Evolutionary conservation across 164 flowering plant genomes (phyloP).

Genomic region (Dillenia suffruticosa): DNA sequence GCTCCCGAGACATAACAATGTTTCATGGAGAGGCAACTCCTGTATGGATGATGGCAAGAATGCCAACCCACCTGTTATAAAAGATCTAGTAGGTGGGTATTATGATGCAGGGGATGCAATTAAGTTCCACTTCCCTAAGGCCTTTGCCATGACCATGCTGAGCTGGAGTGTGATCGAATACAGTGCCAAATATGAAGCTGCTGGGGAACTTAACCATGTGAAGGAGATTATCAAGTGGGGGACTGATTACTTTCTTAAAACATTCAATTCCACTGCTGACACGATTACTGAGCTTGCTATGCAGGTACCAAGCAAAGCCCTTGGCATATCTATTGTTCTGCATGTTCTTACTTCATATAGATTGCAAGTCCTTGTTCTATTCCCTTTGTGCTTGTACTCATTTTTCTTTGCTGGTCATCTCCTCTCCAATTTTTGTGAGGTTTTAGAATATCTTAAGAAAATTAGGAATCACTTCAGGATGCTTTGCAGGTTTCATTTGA

Average conservation of each 20-base stretch:
- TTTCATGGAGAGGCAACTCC: slow-evolving; percentile 84
- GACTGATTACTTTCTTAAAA: slow-evolving; percentile 85
- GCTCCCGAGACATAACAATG: slow-evolving; percentile 84
- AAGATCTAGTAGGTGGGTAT: slow-evolving; percentile 82
- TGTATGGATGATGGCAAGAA: slow-evolving; percentile 63
- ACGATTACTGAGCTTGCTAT: slow-evolving; percentile 47
- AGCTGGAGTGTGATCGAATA: slow-evolving; percentile 98
- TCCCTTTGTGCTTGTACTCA: too few relatives aligned
- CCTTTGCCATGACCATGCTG: slow-evolving; percentile 90
- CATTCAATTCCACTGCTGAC: slow-evolving; percentile 79
- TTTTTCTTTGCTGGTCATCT: too few relatives aligned
- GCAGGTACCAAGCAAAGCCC: slow-evolving; percentile 44
- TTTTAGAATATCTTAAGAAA: too few relatives aligned
- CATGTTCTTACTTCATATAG: neutral
- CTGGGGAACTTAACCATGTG: slow-evolving; percentile 82
- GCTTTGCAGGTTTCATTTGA: too few relatives aligned
- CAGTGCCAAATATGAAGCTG: slow-evolving; percentile 84
- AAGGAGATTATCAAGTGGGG: slow-evolving; percentile 94
- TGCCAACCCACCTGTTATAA: slow-evolving; percentile 27
- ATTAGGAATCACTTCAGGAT: too few relatives aligned
- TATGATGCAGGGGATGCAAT: slow-evolving; percentile 98
- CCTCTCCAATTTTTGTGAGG: too few relatives aligned
- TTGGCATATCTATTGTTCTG: too few relatives aligned
- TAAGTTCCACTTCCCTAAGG: slow-evolving; percentile 82
- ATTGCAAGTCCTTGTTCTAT: too few relatives aligned